Conservation (phyloP, 2,329 filamentous ascomycete species). For the Hymenoscyphus salicellus region DNA sequence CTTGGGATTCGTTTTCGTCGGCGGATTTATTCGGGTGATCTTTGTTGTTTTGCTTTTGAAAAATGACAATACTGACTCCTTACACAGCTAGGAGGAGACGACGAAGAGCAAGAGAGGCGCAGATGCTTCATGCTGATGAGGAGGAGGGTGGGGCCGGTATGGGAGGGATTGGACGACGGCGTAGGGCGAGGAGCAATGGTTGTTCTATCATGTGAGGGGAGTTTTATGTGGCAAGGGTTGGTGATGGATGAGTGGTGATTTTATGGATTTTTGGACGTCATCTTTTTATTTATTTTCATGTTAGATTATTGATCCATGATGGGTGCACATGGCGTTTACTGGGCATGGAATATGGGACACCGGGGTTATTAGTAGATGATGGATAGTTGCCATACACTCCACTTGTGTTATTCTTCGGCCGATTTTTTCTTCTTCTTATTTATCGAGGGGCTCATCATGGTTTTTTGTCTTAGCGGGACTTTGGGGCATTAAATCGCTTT, state of each 20-base stretch:
- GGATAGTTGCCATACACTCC: background rate
- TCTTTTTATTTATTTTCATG: background rate
- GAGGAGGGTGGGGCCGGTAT: slow-evolving; percentile 62
- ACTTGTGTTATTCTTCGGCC: background rate
- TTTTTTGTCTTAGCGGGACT: background rate
- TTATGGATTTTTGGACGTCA: background rate
- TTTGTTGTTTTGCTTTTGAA: no score
- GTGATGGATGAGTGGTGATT: background rate
- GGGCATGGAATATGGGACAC: background rate
- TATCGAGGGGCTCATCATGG: background rate
- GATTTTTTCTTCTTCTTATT: background rate
- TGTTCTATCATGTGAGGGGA: slow-evolving; percentile 63
- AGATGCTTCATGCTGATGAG: slow-evolving; percentile 75
- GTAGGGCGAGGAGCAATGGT: slow-evolving; percentile 61
- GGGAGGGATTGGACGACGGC: slow-evolving; percentile 45
- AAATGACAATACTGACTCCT: no score
- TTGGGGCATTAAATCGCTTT: background rate
- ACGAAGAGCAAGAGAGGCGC: slow-evolving; percentile 76
- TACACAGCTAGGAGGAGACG: slow-evolving; percentile 59
- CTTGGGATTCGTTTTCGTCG: no score
- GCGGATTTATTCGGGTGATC: no score
- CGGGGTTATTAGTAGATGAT: background rate
- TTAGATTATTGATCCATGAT: background rate
- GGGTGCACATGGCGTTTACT: background rate
- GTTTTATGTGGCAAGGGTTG: background rate